Conservation (phyloP, 2,329 filamentous ascomycete species). For the Ramichloridium luteum region DNA sequence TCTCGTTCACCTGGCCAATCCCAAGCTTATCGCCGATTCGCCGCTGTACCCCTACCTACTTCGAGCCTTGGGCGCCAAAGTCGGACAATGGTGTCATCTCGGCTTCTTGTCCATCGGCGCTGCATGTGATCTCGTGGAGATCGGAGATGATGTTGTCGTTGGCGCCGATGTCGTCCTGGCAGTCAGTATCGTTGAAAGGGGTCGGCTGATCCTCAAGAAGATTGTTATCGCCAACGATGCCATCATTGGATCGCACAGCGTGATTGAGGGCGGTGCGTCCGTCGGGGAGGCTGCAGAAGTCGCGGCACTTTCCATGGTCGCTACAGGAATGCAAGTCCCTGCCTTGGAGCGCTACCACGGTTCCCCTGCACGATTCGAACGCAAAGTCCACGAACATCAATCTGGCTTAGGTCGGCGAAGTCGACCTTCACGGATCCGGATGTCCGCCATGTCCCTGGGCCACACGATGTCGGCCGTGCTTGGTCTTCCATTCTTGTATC, state of each 20-base stretch:
- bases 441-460: constrained; percentile 8
- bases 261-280: constrained; percentile 15
- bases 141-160: constrained; percentile 16
- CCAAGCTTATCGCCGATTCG: constrained; percentile 14
- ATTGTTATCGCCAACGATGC: constrained; percentile 12
- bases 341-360: constrained; percentile 14
- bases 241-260: constrained; percentile 13
- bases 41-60: constrained; percentile 12
- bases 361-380: constrained; percentile 14
- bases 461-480: constrained; percentile 10
- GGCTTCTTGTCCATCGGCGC: constrained; percentile 14
- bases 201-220: constrained; percentile 15
- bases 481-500: constrained; percentile 11
- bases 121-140: constrained; percentile 15
- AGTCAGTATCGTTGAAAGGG: constrained; percentile 15
- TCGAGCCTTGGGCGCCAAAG: constrained; percentile 14
- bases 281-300: constrained; percentile 16
- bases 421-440: constrained; percentile 11
- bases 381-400: constrained; percentile 9
- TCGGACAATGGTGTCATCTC: constrained; percentile 15
- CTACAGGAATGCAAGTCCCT: constrained; percentile 13
- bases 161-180: constrained; percentile 13
- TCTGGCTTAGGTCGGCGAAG: constrained; percentile 4
- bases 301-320: constrained; percentile 14
- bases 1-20: constrained; percentile 9